phyloP scores from a whole-genome alignment of 768 basidiomycete genomes.

The Tephrocybe sp. region DNA sequence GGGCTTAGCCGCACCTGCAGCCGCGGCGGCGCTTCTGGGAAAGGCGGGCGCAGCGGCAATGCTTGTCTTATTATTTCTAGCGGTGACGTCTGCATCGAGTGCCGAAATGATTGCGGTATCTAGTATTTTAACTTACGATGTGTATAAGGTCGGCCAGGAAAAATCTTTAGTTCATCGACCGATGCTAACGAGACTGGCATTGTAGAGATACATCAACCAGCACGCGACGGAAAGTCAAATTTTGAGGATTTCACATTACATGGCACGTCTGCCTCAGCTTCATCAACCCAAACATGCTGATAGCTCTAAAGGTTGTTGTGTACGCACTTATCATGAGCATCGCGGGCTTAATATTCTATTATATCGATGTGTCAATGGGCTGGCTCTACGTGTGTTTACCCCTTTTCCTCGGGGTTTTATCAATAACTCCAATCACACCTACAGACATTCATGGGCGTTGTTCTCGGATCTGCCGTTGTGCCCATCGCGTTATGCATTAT shows the following conservation, averaged over 20 bases:
- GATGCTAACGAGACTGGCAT: neutral
- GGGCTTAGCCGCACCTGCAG: slow-evolving; percentile 84
- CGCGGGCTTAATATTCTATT: slow-evolving; percentile 84
- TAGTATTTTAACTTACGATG: slow-evolving; percentile 77
- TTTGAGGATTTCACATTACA: slow-evolving; percentile 62
- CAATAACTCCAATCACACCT: neutral
- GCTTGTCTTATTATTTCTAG: slow-evolving; percentile 80
- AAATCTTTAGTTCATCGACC: neutral
- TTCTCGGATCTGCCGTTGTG: slow-evolving; percentile 81
- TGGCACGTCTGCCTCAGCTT: slow-evolving; percentile 34
- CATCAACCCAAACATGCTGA: neutral
- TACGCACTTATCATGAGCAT: slow-evolving; percentile 80
- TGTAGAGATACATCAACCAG: slow-evolving; percentile 76
- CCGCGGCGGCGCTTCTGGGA: slow-evolving; percentile 79
- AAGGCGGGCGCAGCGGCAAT: slow-evolving; percentile 77
- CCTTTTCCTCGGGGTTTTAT: neutral
- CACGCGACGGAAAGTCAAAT: slow-evolving; percentile 73
- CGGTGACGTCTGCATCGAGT: slow-evolving; percentile 80
- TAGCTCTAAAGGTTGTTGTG: slow-evolving; percentile 46
- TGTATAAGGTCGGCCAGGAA: slow-evolving; percentile 58
- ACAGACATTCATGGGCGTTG: slow-evolving; percentile 85
- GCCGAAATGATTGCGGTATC: slow-evolving; percentile 94
- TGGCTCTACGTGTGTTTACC: slow-evolving; percentile 78
- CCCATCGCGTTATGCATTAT: slow-evolving; percentile 85
- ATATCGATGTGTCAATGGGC: slow-evolving; percentile 90